Base-by-base conservation (phyloP, 352 stramenopile genomes). In the Blastocystis sp. region DNA sequence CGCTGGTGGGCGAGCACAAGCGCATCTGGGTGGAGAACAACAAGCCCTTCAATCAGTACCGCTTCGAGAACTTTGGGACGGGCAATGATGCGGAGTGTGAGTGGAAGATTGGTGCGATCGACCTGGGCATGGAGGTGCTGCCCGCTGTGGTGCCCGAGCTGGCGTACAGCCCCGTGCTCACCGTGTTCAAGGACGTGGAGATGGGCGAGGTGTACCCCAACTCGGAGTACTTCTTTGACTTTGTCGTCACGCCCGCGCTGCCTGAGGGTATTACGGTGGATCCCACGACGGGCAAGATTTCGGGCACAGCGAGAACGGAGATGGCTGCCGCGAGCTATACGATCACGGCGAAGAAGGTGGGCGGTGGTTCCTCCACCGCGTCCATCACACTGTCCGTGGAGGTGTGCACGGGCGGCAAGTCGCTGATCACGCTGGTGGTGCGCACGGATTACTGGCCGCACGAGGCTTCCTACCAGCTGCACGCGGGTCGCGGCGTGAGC, bases 241-340 rank as follows among this genome's bases (percentile, higher is more conserved):
- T 87, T 28, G 7, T 34, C 45, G 54, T 87, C 6, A 77, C n/a
- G 40, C 77, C 77, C n/a, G 59, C 6, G 2, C 77, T 87, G 3
- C 77, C 77, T 54, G 28, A 3, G 1, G 77, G 77, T 59, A 74
- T 87, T 10, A 45, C 59, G 0, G 6, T 87, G 3, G 62, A 74
- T 87, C 21, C 34, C 21, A 7, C 77, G n/a, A 87, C 77, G 14
- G 77, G 77, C 24, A 68, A 34, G 11, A 87, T 87, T 42, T 74
- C 61, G 3, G 77, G 77, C 1, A 87, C 77, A 14, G 19, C 77
- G 0, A 76, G 2, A 4, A 38, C 10, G 14, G 4, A 42, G 4
- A 64, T 38, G 40, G 17, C 28, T 2, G 19, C 21, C 11, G 52
- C 45, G 9, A 19, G 4, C 9, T 81, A 81, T 38, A 81, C 70